Base-by-base conservation (phyloP, 2,329 filamentous ascomycete genomes). In the Pseudocercospora fijiensis region DNA sequence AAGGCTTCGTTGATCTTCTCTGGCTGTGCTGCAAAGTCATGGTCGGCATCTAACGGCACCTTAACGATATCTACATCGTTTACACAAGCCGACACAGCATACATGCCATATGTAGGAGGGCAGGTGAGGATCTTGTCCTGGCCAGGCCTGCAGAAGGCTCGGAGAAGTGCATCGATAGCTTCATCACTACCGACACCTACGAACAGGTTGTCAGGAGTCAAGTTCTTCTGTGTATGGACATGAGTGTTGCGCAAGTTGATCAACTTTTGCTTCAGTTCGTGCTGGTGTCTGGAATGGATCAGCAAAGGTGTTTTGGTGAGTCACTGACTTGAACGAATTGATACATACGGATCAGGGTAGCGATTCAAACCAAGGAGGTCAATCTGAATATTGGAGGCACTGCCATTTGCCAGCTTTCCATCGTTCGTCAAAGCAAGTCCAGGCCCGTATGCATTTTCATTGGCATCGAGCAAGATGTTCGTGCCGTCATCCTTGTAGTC, bases 401-500 rank as follows among this genome's bases (percentile, higher is more conserved):
- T 71, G 63, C 78, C 78, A 55, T 81, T 77, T 58, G 82, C 76
- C 10, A 85, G 78, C 57, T 82, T 80, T 10, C 82, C 80, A 45
- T 83, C 74, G 1, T 75, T 72, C 28, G 78, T 78, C 56, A 88
- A 71, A 2, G 83, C 80, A 56, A 97, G 81, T 1, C 91, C 89
- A 0, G 95, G 94, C 0, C 95, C 95, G 73, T 90, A 97, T 64
- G 95, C 92, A 75, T 99, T 99, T 81, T 99, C 95, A 74, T 99
- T 99, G 71, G 95, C 95, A 76, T 99, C 95, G 69, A 99, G 90
- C 58, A 99, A 88, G 73, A 98, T 88, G 75, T 98, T 98, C 64
- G 88, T 94, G 70, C 95, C 95, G 76, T 99, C 90, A 77, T 99
- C 94, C 81, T 99, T 97, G 85, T 99, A 98, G 85, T 99, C 95